Evolutionary conservation across 1,139 yeast genomes (phyloP).

Genomic region (Keqinozyma sinolaborantium): DNA sequence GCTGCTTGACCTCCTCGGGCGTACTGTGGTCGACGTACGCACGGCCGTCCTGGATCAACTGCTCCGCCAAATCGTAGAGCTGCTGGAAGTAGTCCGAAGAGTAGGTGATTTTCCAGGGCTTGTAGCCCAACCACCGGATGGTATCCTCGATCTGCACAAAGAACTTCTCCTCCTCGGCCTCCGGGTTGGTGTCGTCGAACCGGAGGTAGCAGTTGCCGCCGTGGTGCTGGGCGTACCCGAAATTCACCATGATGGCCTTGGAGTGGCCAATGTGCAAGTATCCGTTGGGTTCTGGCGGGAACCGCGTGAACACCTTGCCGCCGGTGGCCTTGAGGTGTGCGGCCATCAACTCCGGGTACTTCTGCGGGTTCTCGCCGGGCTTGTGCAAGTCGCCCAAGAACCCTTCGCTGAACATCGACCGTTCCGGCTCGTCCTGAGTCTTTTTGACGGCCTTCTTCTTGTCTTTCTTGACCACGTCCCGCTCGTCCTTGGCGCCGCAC

Average conservation of each 20-base stretch:
- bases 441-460: conserved; percentile 39
- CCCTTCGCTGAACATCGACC: conserved; percentile 94
- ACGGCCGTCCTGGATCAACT: conserved; percentile 60
- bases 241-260: conserved; percentile 95
- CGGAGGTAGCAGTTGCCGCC: conserved; percentile 87
- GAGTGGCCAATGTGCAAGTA: conserved; percentile 96
- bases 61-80: conserved; percentile 83
- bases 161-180: conserved; percentile 93
- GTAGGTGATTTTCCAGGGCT: conserved; percentile 90
- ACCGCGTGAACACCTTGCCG: conserved; percentile 86
- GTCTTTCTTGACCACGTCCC: conserved; percentile 81
- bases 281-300: conserved; percentile 99
- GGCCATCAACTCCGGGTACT: conserved; percentile 75
- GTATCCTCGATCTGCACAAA: conserved; percentile 80
- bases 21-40: conserved; percentile 96
- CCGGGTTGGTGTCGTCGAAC: conserved; percentile 97
- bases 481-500: conserved; percentile 93
- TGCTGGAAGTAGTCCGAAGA: conserved; percentile 94
- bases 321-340: conserved; percentile 74
- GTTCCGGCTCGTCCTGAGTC: conserved; percentile 30
- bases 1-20: conserved; percentile 82
- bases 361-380: conserved; percentile 94
- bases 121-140: conserved; percentile 90
- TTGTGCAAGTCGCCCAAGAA: conserved; percentile 93
- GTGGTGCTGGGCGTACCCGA: conserved; percentile 86